Evolutionary conservation across 2,329 filamentous ascomycete species (phyloP).

Genomic region (Penicillium nordicum): DNA sequence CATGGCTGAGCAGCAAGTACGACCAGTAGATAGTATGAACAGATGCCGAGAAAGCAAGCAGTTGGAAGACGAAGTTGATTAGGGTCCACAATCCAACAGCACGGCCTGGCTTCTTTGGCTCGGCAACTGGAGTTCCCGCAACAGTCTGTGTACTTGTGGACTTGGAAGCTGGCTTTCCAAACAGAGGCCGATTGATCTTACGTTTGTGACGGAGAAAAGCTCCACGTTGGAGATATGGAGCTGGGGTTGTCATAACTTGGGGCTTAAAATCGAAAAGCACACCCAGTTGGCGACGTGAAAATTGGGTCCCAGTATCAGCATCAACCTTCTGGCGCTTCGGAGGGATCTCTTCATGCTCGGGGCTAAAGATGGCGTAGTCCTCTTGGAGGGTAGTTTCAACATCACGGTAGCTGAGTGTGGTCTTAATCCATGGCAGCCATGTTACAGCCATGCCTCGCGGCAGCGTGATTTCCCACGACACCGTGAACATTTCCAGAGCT

Average conservation of each 20-base stretch:
- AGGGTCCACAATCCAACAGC: background rate
- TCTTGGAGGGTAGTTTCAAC: conserved; percentile 3
- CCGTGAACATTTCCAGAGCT: conserved; percentile 24
- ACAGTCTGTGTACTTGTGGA: background rate
- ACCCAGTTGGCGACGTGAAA: background rate
- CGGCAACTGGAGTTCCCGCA: background rate
- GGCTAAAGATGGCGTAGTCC: background rate
- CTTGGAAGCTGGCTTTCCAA: background rate
- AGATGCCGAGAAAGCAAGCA: background rate
- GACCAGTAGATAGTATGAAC: background rate
- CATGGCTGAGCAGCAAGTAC: background rate
- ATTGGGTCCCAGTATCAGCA: background rate
- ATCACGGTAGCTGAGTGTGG: background rate
- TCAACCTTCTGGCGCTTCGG: background rate
- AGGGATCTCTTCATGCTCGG: background rate
- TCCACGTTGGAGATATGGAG: background rate
- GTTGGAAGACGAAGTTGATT: background rate
- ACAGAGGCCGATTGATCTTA: background rate
- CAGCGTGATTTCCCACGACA: conserved; percentile 26
- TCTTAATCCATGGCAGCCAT: conserved; percentile 30
- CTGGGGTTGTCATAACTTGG: background rate
- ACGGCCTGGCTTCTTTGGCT: background rate
- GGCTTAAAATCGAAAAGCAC: background rate
- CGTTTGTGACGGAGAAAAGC: too few species aligned
- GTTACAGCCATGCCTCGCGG: conserved; percentile 6